Evolutionary conservation across 208 protist genomes (phyloP).

Genomic region (Leishmania gerbilli): DNA sequence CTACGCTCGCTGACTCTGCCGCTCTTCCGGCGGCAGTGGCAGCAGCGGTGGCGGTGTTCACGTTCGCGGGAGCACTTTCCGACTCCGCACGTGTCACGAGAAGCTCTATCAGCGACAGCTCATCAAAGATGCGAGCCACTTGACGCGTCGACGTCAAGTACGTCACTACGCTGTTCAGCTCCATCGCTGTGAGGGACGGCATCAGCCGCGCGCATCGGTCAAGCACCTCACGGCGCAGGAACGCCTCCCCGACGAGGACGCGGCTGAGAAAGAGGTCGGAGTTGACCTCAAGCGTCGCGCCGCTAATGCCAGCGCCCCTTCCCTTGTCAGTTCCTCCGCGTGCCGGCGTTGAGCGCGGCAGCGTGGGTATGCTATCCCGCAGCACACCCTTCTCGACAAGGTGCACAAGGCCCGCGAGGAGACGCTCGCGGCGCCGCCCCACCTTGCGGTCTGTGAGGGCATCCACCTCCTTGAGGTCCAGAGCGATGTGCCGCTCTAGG

Average conservation of each 20-base stretch:
- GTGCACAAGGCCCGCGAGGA: constrained; percentile 61
- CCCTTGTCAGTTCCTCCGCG: not conserved
- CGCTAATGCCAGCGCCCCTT: not conserved
- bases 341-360: not conserved
- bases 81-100: constrained; percentile 10
- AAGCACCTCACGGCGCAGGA: constrained; percentile 55
- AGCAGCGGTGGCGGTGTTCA: not conserved
- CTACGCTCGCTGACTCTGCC: not conserved
- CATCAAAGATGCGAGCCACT: constrained; percentile 60
- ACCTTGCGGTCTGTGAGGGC: constrained; percentile 53
- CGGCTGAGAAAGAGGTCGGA: constrained; percentile 46
- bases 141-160: constrained; percentile 59
- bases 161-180: constrained; percentile 49
- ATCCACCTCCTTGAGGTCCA: constrained; percentile 75
- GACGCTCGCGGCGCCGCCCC: constrained; percentile 52
- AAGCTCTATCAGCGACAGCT: constrained; percentile 45
- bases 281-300: constrained; percentile 17
- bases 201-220: constrained; percentile 70
- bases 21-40: not conserved
- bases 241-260: constrained; percentile 50
- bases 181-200: constrained; percentile 33
- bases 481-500: constrained; percentile 71
- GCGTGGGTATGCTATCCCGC: constrained; percentile 38
- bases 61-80: not conserved
- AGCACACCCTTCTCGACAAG: constrained; percentile 52